Base-by-base conservation (phyloP, 768 basidiomycete species). In the Podaxis sp. region DNA sequence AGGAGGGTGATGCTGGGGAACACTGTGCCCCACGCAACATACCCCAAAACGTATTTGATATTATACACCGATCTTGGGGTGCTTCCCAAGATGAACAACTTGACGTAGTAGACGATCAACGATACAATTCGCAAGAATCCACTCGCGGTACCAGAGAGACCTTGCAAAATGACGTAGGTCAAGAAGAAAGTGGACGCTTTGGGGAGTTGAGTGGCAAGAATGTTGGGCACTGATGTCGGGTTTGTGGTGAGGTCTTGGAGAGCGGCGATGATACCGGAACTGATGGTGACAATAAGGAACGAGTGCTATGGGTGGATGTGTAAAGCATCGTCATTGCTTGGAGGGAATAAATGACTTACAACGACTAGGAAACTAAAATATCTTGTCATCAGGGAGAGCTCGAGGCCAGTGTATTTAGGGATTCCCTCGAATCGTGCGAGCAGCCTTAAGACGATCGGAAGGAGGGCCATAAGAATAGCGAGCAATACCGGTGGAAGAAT, bases 331-430 rank as follows among this genome's bases (percentile, higher is more conserved):
- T 2, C 21, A 5, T 36, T 18, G 9, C 25, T 6, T 23, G 14
- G 10, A 50, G 2, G 16, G 37, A 51, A 55, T 2, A 21, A 9
- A 48, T 37, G 3, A 84, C 92, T 64, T 73, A 95, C 93, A 56
- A 97, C 75, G 52, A 95, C 91, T 76, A 91, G 89, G 81, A 97
- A 97, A 64, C 93, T 76, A 76, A 96, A 96, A 76, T 81, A 98
- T 21, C 97, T 80, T 1, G 86, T 87, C 95, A 98, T 97, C 68
- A 99, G 73, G 55, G 89, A 91, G 4, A 97, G 81, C 66, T 99
- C 96, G 44, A 98, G 74, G 0, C 86, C 88, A 0, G 88, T 91
- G 36, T 81, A 80, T 65, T 90, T 88, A 0, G 96, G 95, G 18
- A 94, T 92, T 18, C 97, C 97, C 74, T 98, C 93, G 57, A 97